A percentile compares a stretch with the other conserved stretches of the same genome.
These are phyloP conservation scores for Bacterosira constricta DNA, from an alignment of 108 stramenopile genomes.

Conservation along the genomic window DNA sequence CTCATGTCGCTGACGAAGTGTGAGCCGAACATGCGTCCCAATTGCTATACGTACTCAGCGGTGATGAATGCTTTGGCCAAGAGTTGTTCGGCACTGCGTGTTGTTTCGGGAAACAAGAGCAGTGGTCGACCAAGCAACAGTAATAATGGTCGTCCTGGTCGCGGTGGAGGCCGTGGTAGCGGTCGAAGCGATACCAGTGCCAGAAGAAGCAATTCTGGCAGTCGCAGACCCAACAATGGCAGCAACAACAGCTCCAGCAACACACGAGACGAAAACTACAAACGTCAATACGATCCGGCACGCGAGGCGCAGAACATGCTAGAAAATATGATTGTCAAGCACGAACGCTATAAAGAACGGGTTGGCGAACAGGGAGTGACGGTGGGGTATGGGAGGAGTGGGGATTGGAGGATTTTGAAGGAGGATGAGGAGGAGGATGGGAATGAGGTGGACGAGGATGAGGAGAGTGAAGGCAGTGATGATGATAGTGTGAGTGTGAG, in stretches of 20 bases:
- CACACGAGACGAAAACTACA: no score
- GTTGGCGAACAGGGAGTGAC: no score
- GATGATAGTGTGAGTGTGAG: neutral
- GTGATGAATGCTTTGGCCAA: constrained; percentile 64
- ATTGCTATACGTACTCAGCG: constrained; percentile 56
- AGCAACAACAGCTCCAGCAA: no score
- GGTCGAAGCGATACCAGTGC: no score
- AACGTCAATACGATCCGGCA: constrained; percentile 51
- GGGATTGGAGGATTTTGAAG: constrained; percentile 8
- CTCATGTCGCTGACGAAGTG: constrained; percentile 11
- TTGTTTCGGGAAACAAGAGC: constrained; percentile 7
- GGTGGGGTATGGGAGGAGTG: no score
- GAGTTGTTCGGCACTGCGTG: constrained; percentile 44
- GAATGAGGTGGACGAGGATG: neutral
- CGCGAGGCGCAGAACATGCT: constrained; percentile 51
- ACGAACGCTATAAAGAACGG: constrained; percentile 32
- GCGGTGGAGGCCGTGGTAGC: constrained; percentile 13
- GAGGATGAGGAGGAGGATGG: constrained; percentile 11
- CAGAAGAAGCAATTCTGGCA: no score
- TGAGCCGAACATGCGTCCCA: constrained; percentile 48
- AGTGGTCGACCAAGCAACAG: constrained; percentile 32
- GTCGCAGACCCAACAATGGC: neutral
- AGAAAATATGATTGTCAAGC: constrained; percentile 45
- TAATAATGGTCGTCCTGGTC: neutral
- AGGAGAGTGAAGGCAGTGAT: constrained; percentile 5